These are phyloP conservation scores for Gossypium ekmanianum DNA, from an alignment of 345 rosid species.

Conservation along the genomic window DNA sequence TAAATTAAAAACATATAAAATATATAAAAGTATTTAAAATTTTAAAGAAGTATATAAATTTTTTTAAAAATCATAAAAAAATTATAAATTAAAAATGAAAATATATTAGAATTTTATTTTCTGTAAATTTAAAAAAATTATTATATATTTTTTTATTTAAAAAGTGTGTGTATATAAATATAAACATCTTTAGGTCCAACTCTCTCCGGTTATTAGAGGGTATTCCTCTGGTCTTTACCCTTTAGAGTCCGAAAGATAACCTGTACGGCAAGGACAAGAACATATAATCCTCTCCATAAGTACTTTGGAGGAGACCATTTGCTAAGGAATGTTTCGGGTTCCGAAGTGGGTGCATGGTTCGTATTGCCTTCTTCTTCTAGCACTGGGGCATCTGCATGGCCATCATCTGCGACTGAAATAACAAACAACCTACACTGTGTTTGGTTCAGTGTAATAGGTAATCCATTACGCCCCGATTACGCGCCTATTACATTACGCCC, in stretches of 20 bases:
- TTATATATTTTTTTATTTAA: too few species aligned
- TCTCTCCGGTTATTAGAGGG: conserved; percentile 75
- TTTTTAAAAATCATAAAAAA: too few species aligned
- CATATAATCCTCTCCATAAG: conserved; percentile 72
- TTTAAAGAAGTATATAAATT: too few species aligned
- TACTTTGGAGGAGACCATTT: conserved; percentile 68
- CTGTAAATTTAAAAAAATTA: too few species aligned
- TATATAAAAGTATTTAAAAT: too few species aligned
- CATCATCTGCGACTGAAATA: conserved; percentile 41
- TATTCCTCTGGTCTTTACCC: conserved; percentile 72
- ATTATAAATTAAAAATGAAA: too few species aligned
- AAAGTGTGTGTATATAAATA: too few species aligned
- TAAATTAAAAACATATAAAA: too few species aligned
- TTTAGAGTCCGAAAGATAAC: conserved; percentile 49
- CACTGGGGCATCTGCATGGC: conserved; percentile 32
- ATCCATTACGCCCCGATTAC: too few species aligned
- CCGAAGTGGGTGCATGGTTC: conserved; percentile 24
- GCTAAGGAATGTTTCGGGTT: conserved; percentile 37
- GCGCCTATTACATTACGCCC: too few species aligned
- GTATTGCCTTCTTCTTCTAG: conserved; percentile 39
- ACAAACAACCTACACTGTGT: conserved; percentile 26
- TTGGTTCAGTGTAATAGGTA: too few species aligned
- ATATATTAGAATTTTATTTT: too few species aligned
- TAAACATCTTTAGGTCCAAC: conserved; percentile 46
- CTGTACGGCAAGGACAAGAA: conserved; percentile 62